Conservation (phyloP, 768 basidiomycete genomes). For the Leccinum subtestaceum region DNA sequence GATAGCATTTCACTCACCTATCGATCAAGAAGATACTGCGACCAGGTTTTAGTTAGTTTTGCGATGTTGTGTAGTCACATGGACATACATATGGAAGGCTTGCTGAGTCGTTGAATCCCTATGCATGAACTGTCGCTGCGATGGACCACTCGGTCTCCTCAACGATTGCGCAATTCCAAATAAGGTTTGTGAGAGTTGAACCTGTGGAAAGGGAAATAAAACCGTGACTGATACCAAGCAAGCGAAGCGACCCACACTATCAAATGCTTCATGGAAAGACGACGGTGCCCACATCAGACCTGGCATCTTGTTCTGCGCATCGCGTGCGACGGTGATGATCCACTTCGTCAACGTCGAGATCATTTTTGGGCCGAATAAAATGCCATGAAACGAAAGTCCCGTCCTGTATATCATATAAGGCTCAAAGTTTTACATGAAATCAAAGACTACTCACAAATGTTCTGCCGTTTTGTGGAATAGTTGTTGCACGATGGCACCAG, state of each 20-base stretch:
- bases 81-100: slow-evolving; percentile 57
- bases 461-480: slow-evolving; percentile 37
- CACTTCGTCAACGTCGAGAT: slow-evolving; percentile 30
- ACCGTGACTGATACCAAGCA: background rate
- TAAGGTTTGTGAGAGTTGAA: slow-evolving; percentile 52
- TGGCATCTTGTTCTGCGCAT: slow-evolving; percentile 40
- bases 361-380: slow-evolving; percentile 46
- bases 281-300: slow-evolving; percentile 34
- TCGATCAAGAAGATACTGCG: slow-evolving; percentile 23
- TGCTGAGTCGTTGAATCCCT: slow-evolving; percentile 49
- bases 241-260: slow-evolving; percentile 38
- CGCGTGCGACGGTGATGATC: slow-evolving; percentile 49
- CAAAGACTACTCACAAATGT: slow-evolving; percentile 36
- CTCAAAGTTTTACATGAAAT: background rate
- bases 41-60: background rate
- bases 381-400: slow-evolving; percentile 54
- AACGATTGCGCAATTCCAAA: slow-evolving; percentile 54
- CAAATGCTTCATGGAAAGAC: slow-evolving; percentile 47
- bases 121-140: slow-evolving; percentile 46
- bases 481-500: slow-evolving; percentile 32
- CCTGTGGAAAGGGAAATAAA: slow-evolving; percentile 28
- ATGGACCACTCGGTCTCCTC: slow-evolving; percentile 47
- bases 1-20: slow-evolving; percentile 3
- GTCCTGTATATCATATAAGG: slow-evolving; percentile 33
- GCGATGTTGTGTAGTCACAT: background rate